Conservation (phyloP, 805 yeast genomes). For the Dipodascus geniculatus region DNA sequence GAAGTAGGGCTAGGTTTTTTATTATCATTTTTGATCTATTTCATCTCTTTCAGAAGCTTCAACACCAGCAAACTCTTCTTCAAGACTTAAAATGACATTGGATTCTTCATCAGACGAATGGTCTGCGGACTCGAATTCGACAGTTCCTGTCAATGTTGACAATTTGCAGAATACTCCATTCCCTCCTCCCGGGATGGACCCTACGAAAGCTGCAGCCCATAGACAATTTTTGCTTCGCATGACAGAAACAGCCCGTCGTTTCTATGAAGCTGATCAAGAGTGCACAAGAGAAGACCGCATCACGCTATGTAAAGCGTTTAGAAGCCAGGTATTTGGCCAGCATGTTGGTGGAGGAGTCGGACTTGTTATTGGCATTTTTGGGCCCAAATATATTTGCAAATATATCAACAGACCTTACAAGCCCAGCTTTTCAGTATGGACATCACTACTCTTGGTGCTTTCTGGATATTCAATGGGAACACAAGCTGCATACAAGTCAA, state of each 20-base stretch:
- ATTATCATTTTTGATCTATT: no score
- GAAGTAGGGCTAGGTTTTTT: no score
- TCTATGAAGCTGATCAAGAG: slow-evolving; percentile 1
- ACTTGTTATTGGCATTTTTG: slow-evolving; percentile 1
- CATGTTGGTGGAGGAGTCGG: slow-evolving; percentile 1
- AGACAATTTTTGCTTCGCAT: not conserved
- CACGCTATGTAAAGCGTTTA: not conserved
- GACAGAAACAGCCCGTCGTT: not conserved
- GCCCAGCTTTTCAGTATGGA: not conserved
- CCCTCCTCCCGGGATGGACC: not conserved
- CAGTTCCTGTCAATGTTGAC: not conserved
- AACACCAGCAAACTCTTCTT: no score
- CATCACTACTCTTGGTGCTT: not conserved
- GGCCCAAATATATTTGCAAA: not conserved
- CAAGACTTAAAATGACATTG: no score
- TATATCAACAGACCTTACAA: not conserved
- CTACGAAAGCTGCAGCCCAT: not conserved
- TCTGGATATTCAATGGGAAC: slow-evolving; percentile 11
- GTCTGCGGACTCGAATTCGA: not conserved
- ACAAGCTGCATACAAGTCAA: slow-evolving; percentile 5
- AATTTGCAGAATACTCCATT: not conserved
- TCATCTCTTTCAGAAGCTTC: no score
- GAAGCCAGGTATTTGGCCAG: not conserved
- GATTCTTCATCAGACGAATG: no score
- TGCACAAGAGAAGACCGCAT: not conserved